A percentile compares a stretch with the other conserved stretches of the same genome.
phyloP scores from a whole-genome alignment of 306 rosid species.

The Canavalia ensiformis region DNA sequence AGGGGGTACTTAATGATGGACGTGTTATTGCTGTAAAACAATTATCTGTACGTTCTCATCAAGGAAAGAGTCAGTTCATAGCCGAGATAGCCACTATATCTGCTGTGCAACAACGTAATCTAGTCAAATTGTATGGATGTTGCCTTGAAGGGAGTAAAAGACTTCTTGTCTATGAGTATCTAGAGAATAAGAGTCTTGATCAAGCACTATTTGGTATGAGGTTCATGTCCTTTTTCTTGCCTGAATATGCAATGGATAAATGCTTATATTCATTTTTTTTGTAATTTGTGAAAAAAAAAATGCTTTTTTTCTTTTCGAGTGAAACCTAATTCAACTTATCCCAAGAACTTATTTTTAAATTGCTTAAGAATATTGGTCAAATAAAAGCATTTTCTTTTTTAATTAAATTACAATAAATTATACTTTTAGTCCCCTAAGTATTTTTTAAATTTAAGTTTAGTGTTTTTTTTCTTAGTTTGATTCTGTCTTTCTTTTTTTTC shows the following conservation, averaged over 20 bases:
- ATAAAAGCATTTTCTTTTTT: too few relatives aligned
- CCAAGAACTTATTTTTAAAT: too few relatives aligned
- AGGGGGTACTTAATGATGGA: slow-evolving; percentile 84
- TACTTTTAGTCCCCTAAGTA: too few relatives aligned
- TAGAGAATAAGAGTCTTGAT: slow-evolving; percentile 88
- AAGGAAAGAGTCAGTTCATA: slow-evolving; percentile 84
- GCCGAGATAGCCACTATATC: slow-evolving; percentile 91
- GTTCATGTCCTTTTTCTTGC: too few relatives aligned
- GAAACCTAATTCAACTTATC: background rate
- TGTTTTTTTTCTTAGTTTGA: too few relatives aligned
- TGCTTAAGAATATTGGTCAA: too few relatives aligned
- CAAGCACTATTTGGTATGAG: slow-evolving; percentile 85
- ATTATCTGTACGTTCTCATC: slow-evolving; percentile 78
- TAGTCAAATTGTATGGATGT: slow-evolving; percentile 80
- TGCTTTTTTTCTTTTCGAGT: background rate
- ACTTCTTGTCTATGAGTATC: slow-evolving; percentile 84
- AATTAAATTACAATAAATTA: too few relatives aligned
- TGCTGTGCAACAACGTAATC: slow-evolving; percentile 85
- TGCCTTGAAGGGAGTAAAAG: slow-evolving; percentile 74
- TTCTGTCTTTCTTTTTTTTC: too few relatives aligned
- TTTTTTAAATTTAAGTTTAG: too few relatives aligned
- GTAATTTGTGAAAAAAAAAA: background rate
- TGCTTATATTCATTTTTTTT: too few relatives aligned
- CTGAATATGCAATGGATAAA: too few relatives aligned
- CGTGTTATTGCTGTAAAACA: slow-evolving; percentile 84